Evolutionary conservation across 2,329 filamentous ascomycete genomes (phyloP).

Genomic region (Fusarium tanahbumbuense): DNA sequence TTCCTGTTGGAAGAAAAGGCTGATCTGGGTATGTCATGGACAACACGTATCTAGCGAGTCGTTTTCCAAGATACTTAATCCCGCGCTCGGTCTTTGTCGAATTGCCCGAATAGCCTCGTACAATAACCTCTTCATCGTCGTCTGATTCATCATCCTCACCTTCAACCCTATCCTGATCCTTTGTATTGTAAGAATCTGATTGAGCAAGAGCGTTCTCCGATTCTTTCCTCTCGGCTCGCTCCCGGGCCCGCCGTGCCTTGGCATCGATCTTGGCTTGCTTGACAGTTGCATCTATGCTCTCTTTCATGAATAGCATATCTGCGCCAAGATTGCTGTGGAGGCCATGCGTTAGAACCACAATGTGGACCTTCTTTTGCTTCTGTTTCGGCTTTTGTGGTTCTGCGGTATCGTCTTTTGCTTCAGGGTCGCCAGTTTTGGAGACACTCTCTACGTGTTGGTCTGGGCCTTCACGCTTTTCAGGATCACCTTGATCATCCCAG

Average conservation of each 20-base stretch:
- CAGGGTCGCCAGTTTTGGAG: slow-evolving; percentile 50
- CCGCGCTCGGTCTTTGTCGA: slow-evolving; percentile 91
- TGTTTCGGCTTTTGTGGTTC: slow-evolving; percentile 60
- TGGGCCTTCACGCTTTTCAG: slow-evolving; percentile 35
- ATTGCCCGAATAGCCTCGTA: slow-evolving; percentile 90
- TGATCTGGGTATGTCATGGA: slow-evolving; percentile 94
- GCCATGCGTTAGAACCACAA: slow-evolving; percentile 93
- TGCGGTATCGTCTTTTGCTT: slow-evolving; percentile 41
- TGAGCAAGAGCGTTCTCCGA: slow-evolving; percentile 12
- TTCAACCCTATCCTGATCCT: slow-evolving; percentile 49
- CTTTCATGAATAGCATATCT: slow-evolving; percentile 97
- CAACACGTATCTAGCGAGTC: slow-evolving; percentile 90
- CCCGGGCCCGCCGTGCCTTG: slow-evolving; percentile 67
- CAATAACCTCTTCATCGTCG: slow-evolving; percentile 86
- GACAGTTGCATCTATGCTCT: slow-evolving; percentile 90
- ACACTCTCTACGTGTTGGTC: slow-evolving; percentile 52
- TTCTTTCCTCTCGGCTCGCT: slow-evolving; percentile 53
- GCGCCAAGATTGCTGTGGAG: slow-evolving; percentile 95
- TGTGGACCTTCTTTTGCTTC: slow-evolving; percentile 83
- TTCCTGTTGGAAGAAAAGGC: slow-evolving; percentile 77
- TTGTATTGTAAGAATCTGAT: slow-evolving; percentile 31
- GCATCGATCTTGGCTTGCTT: slow-evolving; percentile 78
- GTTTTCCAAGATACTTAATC: slow-evolving; percentile 96
- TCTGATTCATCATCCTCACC: slow-evolving; percentile 61
- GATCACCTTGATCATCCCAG: slow-evolving; percentile 61